These are phyloP conservation scores for Fusarium sp. DNA, from an alignment of 2,329 filamentous ascomycete species.

Conservation along the genomic window DNA sequence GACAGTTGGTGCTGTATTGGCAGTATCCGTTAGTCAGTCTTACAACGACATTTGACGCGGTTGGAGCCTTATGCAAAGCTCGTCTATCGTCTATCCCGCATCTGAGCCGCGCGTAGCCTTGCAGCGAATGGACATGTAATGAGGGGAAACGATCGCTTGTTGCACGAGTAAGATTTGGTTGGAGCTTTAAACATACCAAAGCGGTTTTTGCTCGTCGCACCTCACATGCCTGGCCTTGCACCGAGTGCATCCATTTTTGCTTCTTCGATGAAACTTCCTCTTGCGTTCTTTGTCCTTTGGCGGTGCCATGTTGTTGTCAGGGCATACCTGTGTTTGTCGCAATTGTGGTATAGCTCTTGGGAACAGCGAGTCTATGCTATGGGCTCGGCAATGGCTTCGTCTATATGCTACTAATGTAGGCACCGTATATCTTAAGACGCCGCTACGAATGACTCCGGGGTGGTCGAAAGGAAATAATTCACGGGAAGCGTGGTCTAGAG, in stretches of 20 bases:
- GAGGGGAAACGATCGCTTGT: slow-evolving; percentile 25
- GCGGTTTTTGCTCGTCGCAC: slow-evolving; percentile 59
- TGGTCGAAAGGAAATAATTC: slow-evolving; percentile 44
- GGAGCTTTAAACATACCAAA: slow-evolving; percentile 54
- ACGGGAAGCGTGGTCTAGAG: slow-evolving; percentile 37
- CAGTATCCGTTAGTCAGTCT: slow-evolving; percentile 39
- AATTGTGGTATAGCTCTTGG: slow-evolving; percentile 30
- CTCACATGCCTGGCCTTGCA: slow-evolving; percentile 58
- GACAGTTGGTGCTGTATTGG: slow-evolving; percentile 56
- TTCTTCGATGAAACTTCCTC: slow-evolving; percentile 53
- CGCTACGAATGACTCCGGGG: slow-evolving; percentile 39
- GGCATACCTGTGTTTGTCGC: slow-evolving; percentile 26
- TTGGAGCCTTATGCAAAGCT: slow-evolving; percentile 38
- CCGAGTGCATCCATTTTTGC: slow-evolving; percentile 53
- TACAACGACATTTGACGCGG: slow-evolving; percentile 16
- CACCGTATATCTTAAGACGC: slow-evolving; percentile 42
- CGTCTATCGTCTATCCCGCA: slow-evolving; percentile 40
- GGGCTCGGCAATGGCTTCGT: slow-evolving; percentile 21
- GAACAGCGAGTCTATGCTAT: slow-evolving; percentile 14
- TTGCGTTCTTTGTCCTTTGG: slow-evolving; percentile 54
- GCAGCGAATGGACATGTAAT: slow-evolving; percentile 28
- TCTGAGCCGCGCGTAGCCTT: slow-evolving; percentile 38
- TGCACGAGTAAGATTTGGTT: slow-evolving; percentile 22
- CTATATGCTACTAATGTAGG: slow-evolving; percentile 40
- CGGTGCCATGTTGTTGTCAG: slow-evolving; percentile 48